Evolutionary conservation across 306 rosid species (phyloP).

Genomic region (Macrotyloma uniflorum): DNA sequence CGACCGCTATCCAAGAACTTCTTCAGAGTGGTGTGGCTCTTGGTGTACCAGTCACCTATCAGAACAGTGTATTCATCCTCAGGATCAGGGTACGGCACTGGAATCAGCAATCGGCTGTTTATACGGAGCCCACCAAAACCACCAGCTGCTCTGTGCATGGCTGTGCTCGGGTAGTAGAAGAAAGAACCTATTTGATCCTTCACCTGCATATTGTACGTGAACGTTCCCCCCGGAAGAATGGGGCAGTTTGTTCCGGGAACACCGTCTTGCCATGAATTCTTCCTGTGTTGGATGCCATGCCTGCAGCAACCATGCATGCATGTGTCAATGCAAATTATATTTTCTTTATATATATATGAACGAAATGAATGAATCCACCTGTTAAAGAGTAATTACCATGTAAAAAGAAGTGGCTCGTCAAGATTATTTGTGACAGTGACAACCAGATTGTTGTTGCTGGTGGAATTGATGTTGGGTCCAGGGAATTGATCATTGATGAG

Average conservation of each 20-base stretch:
- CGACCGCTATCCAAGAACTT: constrained; percentile 55
- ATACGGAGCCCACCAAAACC: constrained; percentile 1
- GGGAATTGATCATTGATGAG: constrained; percentile 4
- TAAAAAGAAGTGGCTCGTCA: background rate
- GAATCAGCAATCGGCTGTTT: background rate
- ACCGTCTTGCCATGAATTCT: constrained; percentile 11
- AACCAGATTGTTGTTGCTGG: background rate
- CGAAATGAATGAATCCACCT: background rate
- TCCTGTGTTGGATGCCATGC: constrained; percentile 7
- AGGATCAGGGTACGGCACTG: constrained; percentile 4
- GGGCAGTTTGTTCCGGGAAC: constrained; percentile 2
- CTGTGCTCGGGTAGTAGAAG: constrained; percentile 23
- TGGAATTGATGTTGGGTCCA: constrained; percentile 10
- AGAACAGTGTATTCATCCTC: constrained; percentile 4
- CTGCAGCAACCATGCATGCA: background rate
- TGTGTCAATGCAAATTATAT: background rate
- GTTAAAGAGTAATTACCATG: background rate
- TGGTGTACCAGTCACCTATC: constrained; percentile 11
- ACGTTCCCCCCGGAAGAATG: background rate
- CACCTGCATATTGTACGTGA: background rate
- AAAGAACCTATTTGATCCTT: constrained; percentile 5
- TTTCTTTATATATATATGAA: background rate
- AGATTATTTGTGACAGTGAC: background rate
- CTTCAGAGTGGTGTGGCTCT: constrained; percentile 30
- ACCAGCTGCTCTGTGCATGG: constrained; percentile 15